These are phyloP conservation scores for Sporothrix brunneoviolacea DNA, from an alignment of 2,329 filamentous ascomycete genomes.

Conservation along the genomic window DNA sequence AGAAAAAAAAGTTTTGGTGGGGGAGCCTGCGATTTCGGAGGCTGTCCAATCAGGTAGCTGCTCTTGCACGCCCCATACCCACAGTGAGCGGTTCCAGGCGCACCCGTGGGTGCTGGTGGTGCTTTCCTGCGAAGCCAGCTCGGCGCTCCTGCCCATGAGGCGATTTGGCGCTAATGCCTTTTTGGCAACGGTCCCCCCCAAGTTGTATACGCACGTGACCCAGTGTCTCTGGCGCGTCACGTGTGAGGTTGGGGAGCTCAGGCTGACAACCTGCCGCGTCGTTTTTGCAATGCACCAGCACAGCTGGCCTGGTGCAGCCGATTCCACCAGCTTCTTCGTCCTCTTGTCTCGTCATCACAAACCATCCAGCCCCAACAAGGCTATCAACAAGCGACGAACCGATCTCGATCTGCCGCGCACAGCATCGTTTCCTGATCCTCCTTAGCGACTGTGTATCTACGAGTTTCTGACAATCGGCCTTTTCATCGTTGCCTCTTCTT, in stretches of 20 bases:
- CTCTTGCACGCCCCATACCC: background rate
- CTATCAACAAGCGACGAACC: no score
- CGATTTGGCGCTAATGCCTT: background rate
- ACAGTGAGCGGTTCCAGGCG: background rate
- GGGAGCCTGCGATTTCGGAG: conserved; percentile 10
- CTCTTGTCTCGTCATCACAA: conserved; percentile 7
- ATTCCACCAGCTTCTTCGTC: conserved; percentile 11
- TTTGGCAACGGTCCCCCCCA: no score
- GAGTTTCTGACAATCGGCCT: background rate
- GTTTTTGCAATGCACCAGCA: no score
- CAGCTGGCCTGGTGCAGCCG: no score
- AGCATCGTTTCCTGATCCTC: background rate
- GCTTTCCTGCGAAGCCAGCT: background rate
- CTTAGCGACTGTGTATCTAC: background rate
- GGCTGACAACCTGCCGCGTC: conserved; percentile 16
- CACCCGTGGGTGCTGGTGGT: background rate
- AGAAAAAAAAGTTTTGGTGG: conserved; percentile 8
- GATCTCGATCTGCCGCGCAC: background rate
- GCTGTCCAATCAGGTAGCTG: conserved; percentile 4
- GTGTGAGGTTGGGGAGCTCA: background rate
- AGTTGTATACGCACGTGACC: background rate
- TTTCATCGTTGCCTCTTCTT: no score
- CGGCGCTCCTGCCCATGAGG: no score
- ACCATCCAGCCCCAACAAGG: background rate
- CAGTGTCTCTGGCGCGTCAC: background rate